Percentiles rank a stretch among this genome's conserved stretches.
Evolutionary conservation across 148 eudicot species (phyloP).

Genomic region (Fagopyrum homotropicum): DNA sequence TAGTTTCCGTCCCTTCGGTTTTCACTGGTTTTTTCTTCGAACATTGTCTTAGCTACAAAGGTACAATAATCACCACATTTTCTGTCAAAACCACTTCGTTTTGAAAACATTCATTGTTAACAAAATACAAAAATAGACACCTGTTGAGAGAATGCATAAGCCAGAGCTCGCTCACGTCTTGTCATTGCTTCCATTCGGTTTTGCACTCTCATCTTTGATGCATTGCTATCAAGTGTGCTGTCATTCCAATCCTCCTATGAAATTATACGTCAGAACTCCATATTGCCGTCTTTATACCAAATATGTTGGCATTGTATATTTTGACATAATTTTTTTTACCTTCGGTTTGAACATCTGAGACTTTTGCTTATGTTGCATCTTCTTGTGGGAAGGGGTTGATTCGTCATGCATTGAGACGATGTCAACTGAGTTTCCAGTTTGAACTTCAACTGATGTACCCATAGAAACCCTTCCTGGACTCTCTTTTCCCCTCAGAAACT

Average conservation of each 20-base stretch:
- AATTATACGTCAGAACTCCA: background rate
- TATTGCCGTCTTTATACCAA: background rate
- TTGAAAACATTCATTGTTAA: background rate
- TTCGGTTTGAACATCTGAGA: constrained; percentile 36
- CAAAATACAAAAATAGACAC: constrained; percentile 21
- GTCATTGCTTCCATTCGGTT: constrained; percentile 74
- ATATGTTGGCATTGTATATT: background rate
- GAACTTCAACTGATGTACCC: constrained; percentile 77
- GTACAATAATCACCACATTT: background rate
- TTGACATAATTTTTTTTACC: constrained; percentile 22
- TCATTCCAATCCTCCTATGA: constrained; percentile 78
- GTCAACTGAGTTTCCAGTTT: constrained; percentile 50
- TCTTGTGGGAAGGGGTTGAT: constrained; percentile 22
- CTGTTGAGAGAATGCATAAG: constrained; percentile 91
- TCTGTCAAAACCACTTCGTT: background rate
- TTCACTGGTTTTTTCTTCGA: constrained; percentile 56
- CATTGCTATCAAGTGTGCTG: constrained; percentile 64
- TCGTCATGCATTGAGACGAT: constrained; percentile 38
- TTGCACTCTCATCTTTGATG: constrained; percentile 54
- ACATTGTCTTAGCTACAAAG: constrained; percentile 56
- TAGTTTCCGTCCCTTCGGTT: constrained; percentile 37
- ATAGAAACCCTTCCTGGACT: constrained; percentile 46
- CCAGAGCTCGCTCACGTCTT: constrained; percentile 82
- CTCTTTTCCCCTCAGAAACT: constrained; percentile 20
- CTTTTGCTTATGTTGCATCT: constrained; percentile 33